Conservation (phyloP, 2,329 filamentous ascomycete species). For the Beauveria sp. region DNA sequence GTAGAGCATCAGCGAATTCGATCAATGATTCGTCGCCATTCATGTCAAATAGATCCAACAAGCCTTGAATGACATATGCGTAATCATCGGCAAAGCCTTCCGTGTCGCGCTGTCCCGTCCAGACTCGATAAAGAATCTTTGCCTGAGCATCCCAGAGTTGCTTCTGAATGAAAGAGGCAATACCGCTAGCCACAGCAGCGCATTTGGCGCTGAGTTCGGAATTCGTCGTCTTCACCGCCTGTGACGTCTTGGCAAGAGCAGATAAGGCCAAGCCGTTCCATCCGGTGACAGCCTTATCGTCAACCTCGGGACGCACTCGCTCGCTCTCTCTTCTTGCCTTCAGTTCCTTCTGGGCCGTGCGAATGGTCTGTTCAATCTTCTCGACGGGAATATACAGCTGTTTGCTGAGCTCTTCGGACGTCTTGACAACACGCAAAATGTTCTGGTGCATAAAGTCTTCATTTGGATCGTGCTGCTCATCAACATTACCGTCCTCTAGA, state of each 20-base stretch:
- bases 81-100: slow-evolving; percentile 90
- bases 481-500: slow-evolving; percentile 76
- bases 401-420: slow-evolving; percentile 59
- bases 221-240: slow-evolving; percentile 56
- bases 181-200: slow-evolving; percentile 56
- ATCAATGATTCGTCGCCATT: slow-evolving; percentile 71
- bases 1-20: slow-evolving; percentile 73
- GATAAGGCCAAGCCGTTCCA: slow-evolving; percentile 88
- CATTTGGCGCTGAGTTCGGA: slow-evolving; percentile 52
- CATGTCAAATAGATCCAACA: slow-evolving; percentile 77
- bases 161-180: slow-evolving; percentile 63
- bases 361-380: slow-evolving; percentile 61
- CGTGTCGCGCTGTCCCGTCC: slow-evolving; percentile 55
- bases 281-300: slow-evolving; percentile 79
- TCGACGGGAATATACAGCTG: slow-evolving; percentile 66
- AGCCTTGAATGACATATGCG: slow-evolving; percentile 74
- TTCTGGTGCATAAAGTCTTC: slow-evolving; percentile 96
- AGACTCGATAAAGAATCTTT: slow-evolving; percentile 65
- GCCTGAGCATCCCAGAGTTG: slow-evolving; percentile 62
- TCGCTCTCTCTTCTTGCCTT: slow-evolving; percentile 64
- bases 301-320: slow-evolving; percentile 67
- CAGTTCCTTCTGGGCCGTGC: slow-evolving; percentile 59
- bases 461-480: slow-evolving; percentile 73
- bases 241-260: slow-evolving; percentile 68
- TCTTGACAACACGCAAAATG: slow-evolving; percentile 66